Percentiles rank a stretch among this genome's conserved stretches.
Evolutionary conservation across 345 rosid species (phyloP).

Genomic region (Euphorbia lathyris): DNA sequence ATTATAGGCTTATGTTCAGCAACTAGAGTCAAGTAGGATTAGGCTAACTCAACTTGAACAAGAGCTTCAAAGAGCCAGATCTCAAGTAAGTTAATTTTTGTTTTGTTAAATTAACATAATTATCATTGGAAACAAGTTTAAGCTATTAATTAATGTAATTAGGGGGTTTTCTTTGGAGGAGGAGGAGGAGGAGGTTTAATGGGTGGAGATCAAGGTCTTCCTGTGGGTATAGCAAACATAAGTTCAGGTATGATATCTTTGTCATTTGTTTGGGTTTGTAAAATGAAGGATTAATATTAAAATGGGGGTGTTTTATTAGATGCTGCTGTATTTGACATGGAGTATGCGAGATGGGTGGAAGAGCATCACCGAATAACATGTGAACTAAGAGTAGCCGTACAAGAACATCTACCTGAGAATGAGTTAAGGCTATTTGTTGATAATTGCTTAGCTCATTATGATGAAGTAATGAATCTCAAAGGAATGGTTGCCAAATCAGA

Average conservation of each 20-base stretch:
- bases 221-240: constrained; percentile 46
- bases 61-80: constrained; percentile 85
- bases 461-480: constrained; percentile 74
- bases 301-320: too few species aligned
- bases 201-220: constrained; percentile 70
- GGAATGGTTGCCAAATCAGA: constrained; percentile 75
- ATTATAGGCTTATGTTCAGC: constrained; percentile 91
- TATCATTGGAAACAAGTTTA: background rate
- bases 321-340: constrained; percentile 81
- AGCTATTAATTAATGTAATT: background rate
- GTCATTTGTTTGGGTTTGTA: too few species aligned
- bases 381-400: constrained; percentile 89
- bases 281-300: too few species aligned
- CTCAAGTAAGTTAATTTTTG: constrained; percentile 49
- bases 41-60: constrained; percentile 90
- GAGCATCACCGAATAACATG: constrained; percentile 76
- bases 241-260: constrained; percentile 83
- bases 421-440: constrained; percentile 85
- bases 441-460: constrained; percentile 71
- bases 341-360: constrained; percentile 85
- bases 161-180: constrained; percentile 75
- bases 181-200: constrained; percentile 64
- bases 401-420: constrained; percentile 78
- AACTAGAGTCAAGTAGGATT: constrained; percentile 90
- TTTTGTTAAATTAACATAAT: too few species aligned